Evolutionary conservation across 2,329 filamentous ascomycete species (phyloP), one percentile per base, ranked within the genome.

Genomic region (Eurotiales sp.): DNA sequence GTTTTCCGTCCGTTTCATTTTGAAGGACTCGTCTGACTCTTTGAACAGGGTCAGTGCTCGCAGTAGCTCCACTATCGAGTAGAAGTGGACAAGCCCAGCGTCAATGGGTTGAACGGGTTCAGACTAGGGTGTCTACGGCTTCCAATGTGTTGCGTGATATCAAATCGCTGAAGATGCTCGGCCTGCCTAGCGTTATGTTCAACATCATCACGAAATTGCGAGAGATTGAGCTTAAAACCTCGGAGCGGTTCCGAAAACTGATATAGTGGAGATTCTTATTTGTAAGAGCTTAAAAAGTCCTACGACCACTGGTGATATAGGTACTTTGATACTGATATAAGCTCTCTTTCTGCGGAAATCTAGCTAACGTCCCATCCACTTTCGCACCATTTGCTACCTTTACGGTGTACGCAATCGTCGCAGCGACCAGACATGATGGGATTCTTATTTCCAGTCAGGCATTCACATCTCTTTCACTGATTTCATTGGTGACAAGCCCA

Each of bases 101-200:
- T n/a, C 14, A 12, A 34, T 77, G 75, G 74, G 66, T 76, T 42
- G 61, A 67, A 14, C 68, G 67, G 7, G 70, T 74, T 3, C 61
- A 77, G 56, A 59, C 61, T 8, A 66, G 74, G 0, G 61, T 77
- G 8, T 64, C 61, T 4, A 63, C 67, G 11, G 76, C 72, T 0
- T 65, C 72, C 1, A 65, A 63, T 22, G 65, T 71, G 19, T 56
- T 77, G 0, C 64, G 65, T 3, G 66, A 65, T 40, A 74, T 77
- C 63, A 75, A 73, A 52, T 65, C 65, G 25, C 60, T 76, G 52
- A 76, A 75, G 52, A 64, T 76, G 14, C 62, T 70, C 0, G 74
- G 73, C 0, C 54, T 77, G 46, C 15, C 17, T 10, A 14, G 12
- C 8, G 41, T n/a, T 44, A 10, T n/a, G 14, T 14, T 12, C 17